Percentiles rank a stretch among this genome's conserved stretches.
Evolutionary conservation across 345 rosid genomes (phyloP).

Genomic region (Lenwebbia sp.): DNA sequence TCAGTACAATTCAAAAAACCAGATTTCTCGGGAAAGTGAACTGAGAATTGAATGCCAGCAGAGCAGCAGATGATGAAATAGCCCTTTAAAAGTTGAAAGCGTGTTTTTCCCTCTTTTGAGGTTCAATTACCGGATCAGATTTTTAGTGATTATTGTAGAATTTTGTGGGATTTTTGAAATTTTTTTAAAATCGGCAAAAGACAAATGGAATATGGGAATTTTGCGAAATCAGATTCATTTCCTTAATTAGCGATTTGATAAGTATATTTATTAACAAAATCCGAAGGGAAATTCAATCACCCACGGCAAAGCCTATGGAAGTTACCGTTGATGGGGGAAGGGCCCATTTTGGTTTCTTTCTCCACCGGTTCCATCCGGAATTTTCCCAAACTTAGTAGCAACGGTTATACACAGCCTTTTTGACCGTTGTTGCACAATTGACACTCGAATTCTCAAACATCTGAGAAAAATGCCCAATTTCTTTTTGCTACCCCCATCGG

Average conservation of each 20-base stretch:
- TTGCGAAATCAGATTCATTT: neutral
- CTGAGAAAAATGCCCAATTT: neutral
- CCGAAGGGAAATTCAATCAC: neutral
- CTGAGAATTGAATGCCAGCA: neutral
- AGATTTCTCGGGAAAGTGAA: neutral
- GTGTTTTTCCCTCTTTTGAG: neutral
- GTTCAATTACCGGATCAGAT: neutral
- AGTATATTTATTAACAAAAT: neutral
- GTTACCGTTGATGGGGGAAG: neutral
- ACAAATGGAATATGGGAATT: too few relatives aligned
- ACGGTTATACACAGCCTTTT: neutral
- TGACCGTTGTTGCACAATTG: neutral
- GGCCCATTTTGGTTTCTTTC: neutral
- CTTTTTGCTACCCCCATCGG: neutral
- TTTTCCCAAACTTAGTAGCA: neutral
- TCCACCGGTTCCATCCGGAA: neutral
- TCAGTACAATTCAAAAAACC: neutral
- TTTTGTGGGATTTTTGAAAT: too few relatives aligned
- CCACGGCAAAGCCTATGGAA: neutral
- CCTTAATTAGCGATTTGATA: neutral
- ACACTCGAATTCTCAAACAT: neutral
- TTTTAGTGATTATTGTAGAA: too few relatives aligned
- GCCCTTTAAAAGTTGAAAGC: neutral
- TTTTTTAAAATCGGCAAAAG: too few relatives aligned
- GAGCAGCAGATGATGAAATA: neutral